Evolutionary conservation across 176 grass and related monocot genomes (phyloP).

Genomic region (Musa schizocarpa): DNA sequence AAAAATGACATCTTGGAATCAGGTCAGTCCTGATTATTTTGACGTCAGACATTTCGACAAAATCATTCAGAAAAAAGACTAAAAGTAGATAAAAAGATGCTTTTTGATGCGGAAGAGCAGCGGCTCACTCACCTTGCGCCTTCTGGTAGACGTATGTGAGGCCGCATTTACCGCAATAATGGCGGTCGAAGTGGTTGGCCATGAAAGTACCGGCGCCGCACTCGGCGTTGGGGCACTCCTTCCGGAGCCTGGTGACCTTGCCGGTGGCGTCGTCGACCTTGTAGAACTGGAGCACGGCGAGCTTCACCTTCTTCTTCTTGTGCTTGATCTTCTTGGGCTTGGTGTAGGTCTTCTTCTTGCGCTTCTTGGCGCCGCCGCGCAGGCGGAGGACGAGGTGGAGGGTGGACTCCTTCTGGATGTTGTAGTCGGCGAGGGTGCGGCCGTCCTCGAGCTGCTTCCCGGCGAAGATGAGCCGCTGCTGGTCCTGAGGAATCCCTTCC

Average conservation of each 20-base stretch:
- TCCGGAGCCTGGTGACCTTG: conserved; percentile 66
- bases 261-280: conserved; percentile 58
- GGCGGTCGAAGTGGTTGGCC: conserved; percentile 77
- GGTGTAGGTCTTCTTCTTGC: conserved; percentile 84
- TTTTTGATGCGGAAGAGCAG: too few species aligned
- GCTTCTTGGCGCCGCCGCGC: conserved; percentile 61
- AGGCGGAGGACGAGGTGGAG: conserved; percentile 38
- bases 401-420: conserved; percentile 29
- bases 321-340: conserved; percentile 76
- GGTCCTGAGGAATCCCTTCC: conserved; percentile 4
- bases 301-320: conserved; percentile 79
- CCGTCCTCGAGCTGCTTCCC: conserved; percentile 17
- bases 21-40: too few species aligned
- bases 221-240: conserved; percentile 66
- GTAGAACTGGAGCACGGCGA: conserved; percentile 64
- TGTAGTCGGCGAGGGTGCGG: conserved; percentile 21
- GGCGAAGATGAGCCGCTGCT: conserved; percentile 19
- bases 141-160: conserved; percentile 64
- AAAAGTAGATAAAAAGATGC: too few species aligned
- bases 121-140: conserved; percentile 4
- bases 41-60: too few species aligned
- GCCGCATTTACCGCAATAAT: conserved; percentile 74
- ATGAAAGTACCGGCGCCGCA: conserved; percentile 63
- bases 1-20: too few species aligned
- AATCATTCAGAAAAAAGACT: too few species aligned